Percentiles rank a stretch among this genome's conserved stretches.
phyloP scores from a whole-genome alignment of 2,329 filamentous ascomycete genomes.

The Venturiaceae sp. region DNA sequence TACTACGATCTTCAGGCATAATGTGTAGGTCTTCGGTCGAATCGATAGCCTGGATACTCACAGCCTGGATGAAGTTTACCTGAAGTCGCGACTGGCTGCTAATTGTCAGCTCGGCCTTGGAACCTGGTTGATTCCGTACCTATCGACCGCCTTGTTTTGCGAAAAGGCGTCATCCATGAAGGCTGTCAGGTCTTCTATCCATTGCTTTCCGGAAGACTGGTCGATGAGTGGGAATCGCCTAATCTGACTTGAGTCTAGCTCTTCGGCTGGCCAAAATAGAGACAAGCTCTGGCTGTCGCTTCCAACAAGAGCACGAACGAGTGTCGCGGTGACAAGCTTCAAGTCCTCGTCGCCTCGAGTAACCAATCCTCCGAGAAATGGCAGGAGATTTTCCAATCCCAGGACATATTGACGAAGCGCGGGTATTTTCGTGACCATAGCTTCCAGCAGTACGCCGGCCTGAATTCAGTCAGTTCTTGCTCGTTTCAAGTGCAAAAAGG shows the following conservation, averaged over 20 bases:
- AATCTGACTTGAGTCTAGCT: background rate
- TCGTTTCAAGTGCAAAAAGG: background rate
- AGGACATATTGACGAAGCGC: background rate
- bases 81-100: background rate
- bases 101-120: background rate
- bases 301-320: background rate
- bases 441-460: background rate
- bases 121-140: background rate
- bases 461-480: background rate
- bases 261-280: background rate
- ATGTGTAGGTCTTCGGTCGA: background rate
- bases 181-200: background rate
- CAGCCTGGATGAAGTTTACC: background rate
- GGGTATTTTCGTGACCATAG: background rate
- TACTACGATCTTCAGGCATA: background rate
- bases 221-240: background rate
- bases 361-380: background rate
- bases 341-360: constrained; percentile 1
- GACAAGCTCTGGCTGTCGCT: background rate
- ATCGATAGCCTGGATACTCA: background rate
- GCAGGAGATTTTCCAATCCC: background rate
- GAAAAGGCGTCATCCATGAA: background rate
- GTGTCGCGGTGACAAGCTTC: background rate
- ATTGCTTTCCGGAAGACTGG: background rate
- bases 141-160: background rate